Base-by-base conservation (phyloP, 176 grass and related monocot genomes). In the Aegilops umbellulata region DNA sequence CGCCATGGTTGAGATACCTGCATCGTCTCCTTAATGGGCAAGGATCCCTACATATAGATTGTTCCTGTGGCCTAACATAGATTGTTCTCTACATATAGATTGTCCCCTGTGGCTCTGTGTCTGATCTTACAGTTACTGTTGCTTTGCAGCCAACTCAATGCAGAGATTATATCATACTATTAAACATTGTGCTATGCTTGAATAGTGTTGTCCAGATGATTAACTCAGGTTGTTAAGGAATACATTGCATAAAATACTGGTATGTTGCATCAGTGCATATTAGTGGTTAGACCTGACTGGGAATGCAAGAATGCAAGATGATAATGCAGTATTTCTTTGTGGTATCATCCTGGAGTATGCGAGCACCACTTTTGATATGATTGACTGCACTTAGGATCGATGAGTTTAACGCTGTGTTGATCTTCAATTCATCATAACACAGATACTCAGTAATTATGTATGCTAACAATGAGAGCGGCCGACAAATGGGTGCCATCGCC, bases 1-100 rank as follows among this genome's bases (percentile, higher is more conserved):
- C 14, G 19, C 77, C 23, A 85, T 76, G 69, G 61, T 87, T 81
- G 41, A 65, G 32, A 67, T 38, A 29, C 20, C 69, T 51, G 7
- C 32, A 64, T 51, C 8, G 1, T 29, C 15, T 73, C 9, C 58
- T 65, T 57, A 75, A 42, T 81, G 60, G 49, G 57, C 19, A 20
- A 67, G 3, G 51, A 60, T 58, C 74, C 14, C 14, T 49, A 16
- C 14, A 49, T 49, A 16, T 49, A 16, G 46, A 63, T 14, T 23
- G 35, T 42, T 36, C 70, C 5, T 74, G 70, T 26, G 36, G n/a
- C 70, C 5, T 49, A 49, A 49, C 46, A 16, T 66, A 16, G 13
- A 66, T 66, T 55, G 5, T 55, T 55, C 49, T 14, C 14, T 49
- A 49, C 46, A 49, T 49, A 49, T 16, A 49, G 46, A 26, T 63